A percentile compares a stretch with the other conserved stretches of the same genome.
Conservation (phyloP, 176 grass and related monocot species). For the Rhynchospora breviuscula region DNA sequence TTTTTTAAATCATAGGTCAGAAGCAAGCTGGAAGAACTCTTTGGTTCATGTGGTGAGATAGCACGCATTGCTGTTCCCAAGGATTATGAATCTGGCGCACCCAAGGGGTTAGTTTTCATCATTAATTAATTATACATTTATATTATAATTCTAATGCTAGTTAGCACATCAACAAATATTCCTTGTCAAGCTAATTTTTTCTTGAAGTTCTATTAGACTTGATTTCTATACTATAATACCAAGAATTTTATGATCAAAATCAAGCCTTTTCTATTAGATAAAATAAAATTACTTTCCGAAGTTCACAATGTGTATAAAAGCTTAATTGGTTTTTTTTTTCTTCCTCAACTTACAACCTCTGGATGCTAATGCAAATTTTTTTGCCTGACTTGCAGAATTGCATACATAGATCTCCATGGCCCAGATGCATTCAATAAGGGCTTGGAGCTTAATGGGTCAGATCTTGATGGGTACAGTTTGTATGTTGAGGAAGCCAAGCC, state of each 20-base stretch:
- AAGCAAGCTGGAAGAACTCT: slow-evolving; percentile 51
- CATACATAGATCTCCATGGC: slow-evolving; percentile 70
- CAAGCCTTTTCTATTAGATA: no score
- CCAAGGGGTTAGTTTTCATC: slow-evolving; percentile 58
- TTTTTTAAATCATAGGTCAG: slow-evolving; percentile 38
- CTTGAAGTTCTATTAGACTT: not conserved
- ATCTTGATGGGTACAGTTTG: slow-evolving; percentile 45
- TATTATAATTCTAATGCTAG: not conserved
- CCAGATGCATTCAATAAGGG: slow-evolving; percentile 43
- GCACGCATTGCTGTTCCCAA: slow-evolving; percentile 51
- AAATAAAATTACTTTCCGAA: no score
- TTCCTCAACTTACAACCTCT: not conserved
- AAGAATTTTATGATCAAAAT: not conserved
- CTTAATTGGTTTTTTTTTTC: no score
- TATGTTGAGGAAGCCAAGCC: slow-evolving; percentile 63
- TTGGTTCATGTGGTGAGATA: slow-evolving; percentile 63
- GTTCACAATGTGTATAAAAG: no score
- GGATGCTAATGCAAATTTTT: not conserved
- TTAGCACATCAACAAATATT: not conserved
- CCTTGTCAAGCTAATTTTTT: not conserved
- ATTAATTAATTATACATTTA: not conserved
- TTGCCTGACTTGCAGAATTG: slow-evolving; percentile 42
- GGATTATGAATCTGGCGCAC: slow-evolving; percentile 48
- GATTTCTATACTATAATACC: not conserved
- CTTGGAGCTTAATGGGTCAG: slow-evolving; percentile 52